Evolutionary conservation across 2,329 filamentous ascomycete species (phyloP), one percentile per base, ranked within the genome.

Genomic region (Fusarium tanahbumbuense): DNA sequence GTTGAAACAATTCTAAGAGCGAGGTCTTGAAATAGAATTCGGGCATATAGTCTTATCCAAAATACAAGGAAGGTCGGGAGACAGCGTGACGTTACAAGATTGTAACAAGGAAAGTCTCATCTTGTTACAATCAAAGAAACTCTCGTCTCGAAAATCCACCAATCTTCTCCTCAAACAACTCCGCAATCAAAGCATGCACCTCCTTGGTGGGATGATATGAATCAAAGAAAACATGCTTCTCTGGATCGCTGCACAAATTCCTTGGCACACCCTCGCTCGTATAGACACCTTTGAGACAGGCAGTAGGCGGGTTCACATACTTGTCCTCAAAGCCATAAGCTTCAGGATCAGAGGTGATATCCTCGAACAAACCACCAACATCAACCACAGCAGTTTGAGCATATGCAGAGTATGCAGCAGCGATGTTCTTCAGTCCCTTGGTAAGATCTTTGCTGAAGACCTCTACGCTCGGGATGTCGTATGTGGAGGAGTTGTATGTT

Each of bases 181-280:
- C 32, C 2, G 61, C 67, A 12, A 69, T 49, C 25, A 70, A 42
- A 6, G 32, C 52, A 44, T 70, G 67, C 2, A 56, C 61, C 28
- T 70, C 52, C 13, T 69, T 70, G 0, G 44, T 56, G 5, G 67
- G 67, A 12, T 69, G 67, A 18, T 69, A 69, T 1, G 40, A 67
- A 32, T 69, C 67, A 8, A 69, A 70, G 6, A 69, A 69, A 1
- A 69, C 16, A 22, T 69, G 67, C 10, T 45, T 56, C 16, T 63
- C 47, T 0, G 67, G 66, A 27, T 70, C 67, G n/a, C 40, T 67
- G 15, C 67, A 69, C 22, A 69, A 32, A 15, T 63, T 22, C 6
- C 67, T 48, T 13, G 67, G 67, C 1, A 67, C 56, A 0, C 42
- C 50, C 15, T 69, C 67, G 11, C 66, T 63, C 8, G 52, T 47